phyloP scores from a whole-genome alignment of 257 asterid species.

The Solanum chiquidenum region DNA sequence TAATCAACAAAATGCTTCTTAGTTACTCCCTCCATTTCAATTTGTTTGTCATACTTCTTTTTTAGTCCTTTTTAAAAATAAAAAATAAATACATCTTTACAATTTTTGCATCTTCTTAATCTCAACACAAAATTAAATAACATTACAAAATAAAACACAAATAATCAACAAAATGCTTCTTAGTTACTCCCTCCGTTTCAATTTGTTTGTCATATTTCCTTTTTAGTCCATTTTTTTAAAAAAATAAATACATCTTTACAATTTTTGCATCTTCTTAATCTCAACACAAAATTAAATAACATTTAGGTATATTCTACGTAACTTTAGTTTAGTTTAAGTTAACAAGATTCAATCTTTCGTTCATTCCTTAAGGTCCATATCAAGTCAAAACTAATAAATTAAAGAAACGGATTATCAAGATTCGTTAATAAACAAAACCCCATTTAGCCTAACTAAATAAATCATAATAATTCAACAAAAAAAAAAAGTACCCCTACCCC shows the following conservation, averaged over 20 bases:
- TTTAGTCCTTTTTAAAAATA: background rate
- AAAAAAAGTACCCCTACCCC: background rate
- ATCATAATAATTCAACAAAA: constrained; percentile 4
- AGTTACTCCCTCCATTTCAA: fast-evolving
- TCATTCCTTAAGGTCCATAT: background rate
- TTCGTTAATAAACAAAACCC: background rate
- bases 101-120: too few relatives aligned
- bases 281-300: too few relatives aligned
- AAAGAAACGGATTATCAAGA: background rate
- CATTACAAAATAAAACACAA: background rate
- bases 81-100: background rate
- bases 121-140: too few relatives aligned
- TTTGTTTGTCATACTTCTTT: background rate
- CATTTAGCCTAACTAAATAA: background rate
- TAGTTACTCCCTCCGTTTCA: fast-evolving
- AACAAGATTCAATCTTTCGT: background rate
- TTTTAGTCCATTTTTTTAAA: background rate
- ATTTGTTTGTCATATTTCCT: background rate
- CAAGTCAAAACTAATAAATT: background rate
- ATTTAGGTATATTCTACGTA: too few relatives aligned
- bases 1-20: background rate
- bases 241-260: background rate
- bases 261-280: too few relatives aligned
- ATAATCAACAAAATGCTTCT: background rate
- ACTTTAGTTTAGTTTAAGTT: background rate